These are phyloP conservation scores for Euphorbia schlechtendalii DNA, from an alignment of 441 rosid species.

Conservation along the genomic window DNA sequence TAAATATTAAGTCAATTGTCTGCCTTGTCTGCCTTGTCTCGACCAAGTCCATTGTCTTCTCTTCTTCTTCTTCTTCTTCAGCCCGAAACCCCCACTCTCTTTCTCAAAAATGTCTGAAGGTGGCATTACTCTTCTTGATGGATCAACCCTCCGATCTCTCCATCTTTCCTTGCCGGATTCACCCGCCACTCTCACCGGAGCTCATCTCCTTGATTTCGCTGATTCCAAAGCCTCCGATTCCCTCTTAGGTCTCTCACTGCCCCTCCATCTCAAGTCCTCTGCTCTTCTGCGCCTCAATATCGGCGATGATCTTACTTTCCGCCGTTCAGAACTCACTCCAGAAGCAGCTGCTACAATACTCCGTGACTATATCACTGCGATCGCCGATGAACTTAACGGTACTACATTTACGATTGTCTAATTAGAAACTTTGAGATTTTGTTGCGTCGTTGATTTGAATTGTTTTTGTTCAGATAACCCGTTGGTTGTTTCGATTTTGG, in stretches of 20 bases:
- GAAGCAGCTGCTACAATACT: slow-evolving; percentile 36
- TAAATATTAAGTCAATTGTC: too few relatives aligned
- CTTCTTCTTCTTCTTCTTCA: not conserved
- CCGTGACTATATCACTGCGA: slow-evolving; percentile 39
- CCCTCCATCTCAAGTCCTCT: slow-evolving; percentile 38
- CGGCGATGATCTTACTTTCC: slow-evolving; percentile 32
- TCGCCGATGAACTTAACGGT: slow-evolving; percentile 66
- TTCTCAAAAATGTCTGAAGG: slow-evolving; percentile 47
- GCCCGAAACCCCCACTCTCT: not conserved
- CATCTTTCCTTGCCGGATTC: slow-evolving; percentile 33
- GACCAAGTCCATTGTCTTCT: not conserved
- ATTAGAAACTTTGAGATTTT: not conserved
- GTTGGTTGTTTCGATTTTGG: slow-evolving; percentile 46
- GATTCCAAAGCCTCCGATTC: slow-evolving; percentile 45
- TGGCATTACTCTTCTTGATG: slow-evolving; percentile 58
- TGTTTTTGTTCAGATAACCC: slow-evolving; percentile 45
- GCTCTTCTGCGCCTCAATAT: slow-evolving; percentile 39
- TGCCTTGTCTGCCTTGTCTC: not conserved
- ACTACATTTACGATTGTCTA: not conserved
- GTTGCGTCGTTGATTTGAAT: slow-evolving; percentile 10
- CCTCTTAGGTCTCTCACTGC: slow-evolving; percentile 56
- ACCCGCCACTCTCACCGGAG: slow-evolving; percentile 32
- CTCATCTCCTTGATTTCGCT: slow-evolving; percentile 54
- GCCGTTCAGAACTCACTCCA: slow-evolving; percentile 22
- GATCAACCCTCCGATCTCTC: slow-evolving; percentile 45